Conservation (phyloP, 495 filamentous ascomycete genomes). For the Symbiotaphrina buchneri region DNA sequence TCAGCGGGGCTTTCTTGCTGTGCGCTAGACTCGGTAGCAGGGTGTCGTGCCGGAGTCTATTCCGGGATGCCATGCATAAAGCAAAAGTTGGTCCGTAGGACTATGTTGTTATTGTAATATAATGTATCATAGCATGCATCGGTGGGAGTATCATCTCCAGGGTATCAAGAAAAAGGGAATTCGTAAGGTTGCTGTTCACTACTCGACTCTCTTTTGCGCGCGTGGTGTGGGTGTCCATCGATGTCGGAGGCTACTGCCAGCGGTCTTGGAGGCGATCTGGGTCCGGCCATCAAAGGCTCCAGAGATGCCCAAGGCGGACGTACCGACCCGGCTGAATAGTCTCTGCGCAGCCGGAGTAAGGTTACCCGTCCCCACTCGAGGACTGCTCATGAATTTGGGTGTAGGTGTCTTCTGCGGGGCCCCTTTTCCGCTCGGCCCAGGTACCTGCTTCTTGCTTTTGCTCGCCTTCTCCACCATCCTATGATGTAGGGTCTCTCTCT, state of each 20-base stretch:
- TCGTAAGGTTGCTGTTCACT: no score
- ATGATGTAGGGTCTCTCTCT: slow-evolving; percentile 66
- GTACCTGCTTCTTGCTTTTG: slow-evolving; percentile 36
- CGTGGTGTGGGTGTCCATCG: slow-evolving; percentile 35
- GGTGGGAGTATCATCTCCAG: no score
- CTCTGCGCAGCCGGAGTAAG: slow-evolving; percentile 67
- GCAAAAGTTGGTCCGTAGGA: slow-evolving; percentile 7
- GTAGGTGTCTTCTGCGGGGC: slow-evolving; percentile 30
- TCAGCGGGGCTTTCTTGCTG: slow-evolving; percentile 87
- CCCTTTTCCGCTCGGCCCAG: slow-evolving; percentile 22
- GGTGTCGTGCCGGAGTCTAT: slow-evolving; percentile 64
- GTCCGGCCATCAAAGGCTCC: slow-evolving; percentile 20
- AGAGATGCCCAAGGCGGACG: slow-evolving; percentile 13
- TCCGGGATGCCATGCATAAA: slow-evolving; percentile 38
- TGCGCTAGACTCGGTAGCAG: slow-evolving; percentile 70
- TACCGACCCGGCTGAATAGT: slow-evolving; percentile 46
- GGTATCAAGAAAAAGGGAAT: no score
- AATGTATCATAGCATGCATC: no score
- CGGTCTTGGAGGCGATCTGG: slow-evolving; percentile 12
- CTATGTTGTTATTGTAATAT: no score
- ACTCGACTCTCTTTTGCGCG: no score
- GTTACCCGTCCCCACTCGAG: slow-evolving; percentile 29
- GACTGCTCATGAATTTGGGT: slow-evolving; percentile 60
- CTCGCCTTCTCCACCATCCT: slow-evolving; percentile 76
- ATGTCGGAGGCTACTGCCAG: slow-evolving; percentile 17